Evolutionary conservation across 2,329 filamentous ascomycete genomes (phyloP), one percentile per base, ranked within the genome.

Genomic region (Colletotrichum cuscutae): DNA sequence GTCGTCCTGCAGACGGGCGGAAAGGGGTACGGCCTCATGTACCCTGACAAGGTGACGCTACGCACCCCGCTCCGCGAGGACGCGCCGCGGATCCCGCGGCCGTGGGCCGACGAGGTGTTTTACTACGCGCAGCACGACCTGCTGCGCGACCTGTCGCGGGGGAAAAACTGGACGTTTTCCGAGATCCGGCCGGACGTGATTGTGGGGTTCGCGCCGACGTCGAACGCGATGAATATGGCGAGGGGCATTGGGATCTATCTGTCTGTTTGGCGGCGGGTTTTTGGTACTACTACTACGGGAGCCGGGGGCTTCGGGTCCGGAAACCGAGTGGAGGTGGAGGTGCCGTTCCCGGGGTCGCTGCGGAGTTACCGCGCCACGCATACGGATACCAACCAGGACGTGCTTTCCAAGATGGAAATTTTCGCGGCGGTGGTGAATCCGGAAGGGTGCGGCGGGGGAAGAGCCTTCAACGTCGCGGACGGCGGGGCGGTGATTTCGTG

Each of bases 101-200:
- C 75, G 0, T 76, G 63, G 62, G 75, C 68, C 6, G 65, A 68
- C 56, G 72, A 73, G 24, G 57, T 76, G 3, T 76, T 76, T 59
- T 76, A 75, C 58, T 71, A 62, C 58, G 37, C 63, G 1, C 76
- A 76, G 37, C 65, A 56, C 58, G 76, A 76, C 65, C 15, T 61
- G 5, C 56, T 77, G 32, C 37, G 65, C 24, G 30, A 60, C 6
- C 66, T 73, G 11, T 70, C 65, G 4, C 3, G 54, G 4, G 73
- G 73, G 8, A 76, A 77, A 22, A 2, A 11, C 3, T 76, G 74
- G 75, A 76, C 65, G 4, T 76, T 72, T 24, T 67, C 63, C 28
- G 75, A 76, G 71, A 65, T 77, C 26, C 72, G 76, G 3, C 76
- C 75, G 1, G 73, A 77, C 57, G 74, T 57, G 3, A 75, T 77